Base-by-base conservation (phyloP, 208 protist species). In the Leishmania guyanensis region DNA sequence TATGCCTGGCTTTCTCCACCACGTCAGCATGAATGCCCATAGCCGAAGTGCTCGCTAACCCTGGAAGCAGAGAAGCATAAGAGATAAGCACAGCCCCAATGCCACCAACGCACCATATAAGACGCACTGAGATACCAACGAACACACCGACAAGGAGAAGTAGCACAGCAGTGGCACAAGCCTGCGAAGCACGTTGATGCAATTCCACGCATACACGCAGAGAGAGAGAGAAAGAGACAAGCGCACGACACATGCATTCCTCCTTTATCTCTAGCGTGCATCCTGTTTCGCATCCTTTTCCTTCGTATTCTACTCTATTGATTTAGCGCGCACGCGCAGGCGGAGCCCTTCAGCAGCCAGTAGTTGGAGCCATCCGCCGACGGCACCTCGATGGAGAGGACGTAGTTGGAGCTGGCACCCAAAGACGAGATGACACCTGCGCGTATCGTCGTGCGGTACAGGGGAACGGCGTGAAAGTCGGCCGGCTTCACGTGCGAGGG, bases 401-500 rank as follows among this genome's bases (percentile, higher is more conserved):
- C 94, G 87, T 97, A 99, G 91, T 99, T 99, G 75, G 97, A 99
- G 80, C 96, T 99, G 16, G 98, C 98, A 51, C 98, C 98, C 8
- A 99, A 94, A 4, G 98, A 99, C 14, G 94, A 98, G 39, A 99
- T 98, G 51, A 98, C 87, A 77, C 98, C 98, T 0, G 96, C 95
- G 58, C 98, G 94, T 20, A 96, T 82, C 12, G 90, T 95, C 29
- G 98, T 99, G 72, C 98, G 99, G 92, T 99, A 99, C 54, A 99
- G 84, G 22, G 99, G 98, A 14, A 97, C 92, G 22, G 91, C 80
- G 86, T 99, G 98, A 69, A 73, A 90, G 70, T 84, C 58, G 33
- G 51, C 72, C 4, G 87, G 89, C 58, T 83, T 90, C 80, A 92
- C 92, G 92, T 98, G 96, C 76, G 96, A 82, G n/a, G 96, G 90